Percentiles rank a stretch among this genome's conserved stretches.
Conservation (phyloP, 169 alveolate species). For the Eimeria tenella region DNA sequence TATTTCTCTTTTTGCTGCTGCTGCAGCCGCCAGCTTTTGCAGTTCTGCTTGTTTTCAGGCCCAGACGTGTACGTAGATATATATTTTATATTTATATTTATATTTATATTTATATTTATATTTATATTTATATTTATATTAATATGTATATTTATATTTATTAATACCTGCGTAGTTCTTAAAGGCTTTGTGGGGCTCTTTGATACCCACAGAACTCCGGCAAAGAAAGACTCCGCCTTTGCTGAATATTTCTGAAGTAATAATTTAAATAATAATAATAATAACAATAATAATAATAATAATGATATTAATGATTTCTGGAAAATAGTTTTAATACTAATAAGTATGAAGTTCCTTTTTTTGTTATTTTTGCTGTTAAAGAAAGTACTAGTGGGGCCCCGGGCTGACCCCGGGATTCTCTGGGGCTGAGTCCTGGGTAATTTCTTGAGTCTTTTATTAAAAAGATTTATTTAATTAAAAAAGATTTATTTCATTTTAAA, state of each 20-base stretch:
- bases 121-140: neutral
- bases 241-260: neutral
- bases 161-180: neutral
- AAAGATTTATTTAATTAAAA: no score
- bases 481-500: no score
- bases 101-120: no score
- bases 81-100: no score
- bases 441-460: neutral
- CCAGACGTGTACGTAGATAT: neutral
- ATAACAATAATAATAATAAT: neutral
- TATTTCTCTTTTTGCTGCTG: neutral
- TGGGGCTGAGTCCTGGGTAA: neutral
- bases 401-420: neutral
- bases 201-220: neutral
- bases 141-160: neutral
- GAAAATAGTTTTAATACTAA: no score
- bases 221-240: neutral
- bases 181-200: neutral
- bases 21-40: neutral
- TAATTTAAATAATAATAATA: neutral
- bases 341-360: no score
- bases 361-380: no score
- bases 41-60: neutral
- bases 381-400: no score
- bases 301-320: neutral